Conservation (phyloP, 1,284 basidiomycete species). For the Fomitiporia mediterranea region DNA sequence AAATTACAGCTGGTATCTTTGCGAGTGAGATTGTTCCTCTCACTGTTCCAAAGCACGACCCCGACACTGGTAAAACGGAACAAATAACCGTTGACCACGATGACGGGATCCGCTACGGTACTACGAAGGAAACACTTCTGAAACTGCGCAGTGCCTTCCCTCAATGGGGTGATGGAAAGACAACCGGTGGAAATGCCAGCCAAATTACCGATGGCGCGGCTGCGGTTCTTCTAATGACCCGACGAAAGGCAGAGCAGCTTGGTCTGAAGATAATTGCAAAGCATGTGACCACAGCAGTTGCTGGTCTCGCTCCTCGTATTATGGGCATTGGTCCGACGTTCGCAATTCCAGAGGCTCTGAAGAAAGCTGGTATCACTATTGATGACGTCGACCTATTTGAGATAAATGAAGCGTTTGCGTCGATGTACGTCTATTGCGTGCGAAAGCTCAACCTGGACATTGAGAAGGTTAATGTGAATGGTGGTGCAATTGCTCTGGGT, state of each 20-base stretch:
- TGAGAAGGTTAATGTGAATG: conserved; percentile 82
- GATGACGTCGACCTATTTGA: conserved; percentile 81
- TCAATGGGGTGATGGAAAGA: conserved; percentile 75
- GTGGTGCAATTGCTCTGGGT: conserved; percentile 86
- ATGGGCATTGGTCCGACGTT: conserved; percentile 81
- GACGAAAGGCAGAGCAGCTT: conserved; percentile 77
- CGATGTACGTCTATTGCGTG: conserved; percentile 81
- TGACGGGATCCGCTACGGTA: conserved; percentile 79
- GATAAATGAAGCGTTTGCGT: conserved; percentile 92
- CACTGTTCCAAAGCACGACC: conserved; percentile 54
- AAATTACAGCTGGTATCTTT: conserved; percentile 57
- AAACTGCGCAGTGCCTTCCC: conserved; percentile 82
- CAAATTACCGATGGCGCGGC: conserved; percentile 89
- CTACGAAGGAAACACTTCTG: conserved; percentile 63
- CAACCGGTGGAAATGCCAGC: conserved; percentile 88
- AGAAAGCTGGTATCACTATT: conserved; percentile 57
- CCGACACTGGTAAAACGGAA: conserved; percentile 48
- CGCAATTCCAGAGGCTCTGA: conserved; percentile 69
- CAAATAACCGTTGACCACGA: conserved; percentile 63
- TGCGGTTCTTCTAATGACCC: conserved; percentile 82
- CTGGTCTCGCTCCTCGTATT: conserved; percentile 70
- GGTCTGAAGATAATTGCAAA: conserved; percentile 74
- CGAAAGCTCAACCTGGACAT: conserved; percentile 67
- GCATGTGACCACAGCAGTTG: conserved; percentile 70
- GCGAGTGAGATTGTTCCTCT: conserved; percentile 79